Base-by-base conservation (phyloP, 169 alveolate species). In the Cryptosporidium parvum region DNA sequence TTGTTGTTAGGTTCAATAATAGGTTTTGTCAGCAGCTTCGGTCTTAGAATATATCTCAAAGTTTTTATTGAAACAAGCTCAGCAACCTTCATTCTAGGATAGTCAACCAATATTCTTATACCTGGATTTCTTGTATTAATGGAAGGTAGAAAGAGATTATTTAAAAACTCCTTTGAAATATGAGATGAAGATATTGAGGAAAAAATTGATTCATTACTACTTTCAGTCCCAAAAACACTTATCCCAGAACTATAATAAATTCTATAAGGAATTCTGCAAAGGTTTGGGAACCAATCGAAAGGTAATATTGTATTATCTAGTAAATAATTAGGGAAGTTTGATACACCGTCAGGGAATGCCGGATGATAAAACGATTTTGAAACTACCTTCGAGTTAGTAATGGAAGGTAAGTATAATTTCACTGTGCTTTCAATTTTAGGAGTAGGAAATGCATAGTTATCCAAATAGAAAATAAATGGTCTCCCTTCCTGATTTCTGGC, bases 21-120 rank as follows among this genome's bases (percentile, higher is more conserved):
- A 18, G 85, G 85, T 31, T 45, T 45, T 8, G 45, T 31, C 18
- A 72, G 16, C 16, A 72, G 0, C 18, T 53, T 72, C 33, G 85
- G 85, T 14, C 62, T 72, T 2, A 72, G 8, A 14, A 72, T 52
- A 56, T 29, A 52, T 35, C 33, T 72, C n/a, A 23, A 53, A 52
- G 85, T 72, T 29, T 72, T 72, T 6, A 72, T 29, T 23, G 85
- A 72, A 72, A 72, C 58, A 16, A 72, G 51, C 29, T 72, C 70
- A 0, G 85, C 85, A 44, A 53, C 31, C 21, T 72, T 48, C 5
- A 31, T 53, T 72, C 70, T 72, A 14, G 85, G 85, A 72, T 72
- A 72, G 26, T 72, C 85, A 44, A 48, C 85, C 4, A 72, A 9
- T 65, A 65, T 37, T 65, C 44, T 65, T 33, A 65, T 33, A n/a